A percentile compares a stretch with the other conserved stretches of the same genome.
Evolutionary conservation across 2,329 filamentous ascomycete genomes (phyloP).

Genomic region (Neofusicoccum parvum): DNA sequence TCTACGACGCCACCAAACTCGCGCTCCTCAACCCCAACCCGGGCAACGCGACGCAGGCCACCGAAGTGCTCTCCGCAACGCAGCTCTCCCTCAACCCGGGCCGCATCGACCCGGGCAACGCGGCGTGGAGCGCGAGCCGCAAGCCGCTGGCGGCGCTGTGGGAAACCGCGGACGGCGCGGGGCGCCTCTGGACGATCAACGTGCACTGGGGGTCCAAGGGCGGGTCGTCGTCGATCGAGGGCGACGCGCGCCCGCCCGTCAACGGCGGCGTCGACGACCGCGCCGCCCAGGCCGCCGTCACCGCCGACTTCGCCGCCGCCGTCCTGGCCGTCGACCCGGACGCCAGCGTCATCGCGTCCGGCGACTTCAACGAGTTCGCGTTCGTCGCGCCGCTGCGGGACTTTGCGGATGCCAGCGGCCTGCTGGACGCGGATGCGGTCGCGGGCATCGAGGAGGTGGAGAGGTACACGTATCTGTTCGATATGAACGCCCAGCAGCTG

Average conservation of each 20-base stretch:
- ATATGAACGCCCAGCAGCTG: conserved; percentile 69
- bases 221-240: conserved; percentile 62
- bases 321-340: conserved; percentile 60
- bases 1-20: conserved; percentile 65
- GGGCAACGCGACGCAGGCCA: conserved; percentile 57
- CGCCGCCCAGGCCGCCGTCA: conserved; percentile 58
- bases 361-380: conserved; percentile 74
- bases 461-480: conserved; percentile 71
- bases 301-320: conserved; percentile 42
- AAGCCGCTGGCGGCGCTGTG: conserved; percentile 70
- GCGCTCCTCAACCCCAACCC: conserved; percentile 62
- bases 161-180: conserved; percentile 56
- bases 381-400: conserved; percentile 62
- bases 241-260: conserved; percentile 66
- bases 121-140: conserved; percentile 62
- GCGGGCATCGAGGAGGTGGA: conserved; percentile 56
- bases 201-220: conserved; percentile 70
- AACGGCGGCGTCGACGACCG: conserved; percentile 65
- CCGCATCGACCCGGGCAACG: conserved; percentile 64
- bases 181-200: conserved; percentile 70
- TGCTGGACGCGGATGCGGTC: conserved; percentile 65
- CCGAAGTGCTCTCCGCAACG: conserved; percentile 59
- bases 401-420: conserved; percentile 57
- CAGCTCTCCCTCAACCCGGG: conserved; percentile 70
- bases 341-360: conserved; percentile 62